A percentile compares a stretch with the other conserved stretches of the same genome.
These are phyloP conservation scores for Candida koratica DNA, from an alignment of 805 yeast species.

Conservation along the genomic window DNA sequence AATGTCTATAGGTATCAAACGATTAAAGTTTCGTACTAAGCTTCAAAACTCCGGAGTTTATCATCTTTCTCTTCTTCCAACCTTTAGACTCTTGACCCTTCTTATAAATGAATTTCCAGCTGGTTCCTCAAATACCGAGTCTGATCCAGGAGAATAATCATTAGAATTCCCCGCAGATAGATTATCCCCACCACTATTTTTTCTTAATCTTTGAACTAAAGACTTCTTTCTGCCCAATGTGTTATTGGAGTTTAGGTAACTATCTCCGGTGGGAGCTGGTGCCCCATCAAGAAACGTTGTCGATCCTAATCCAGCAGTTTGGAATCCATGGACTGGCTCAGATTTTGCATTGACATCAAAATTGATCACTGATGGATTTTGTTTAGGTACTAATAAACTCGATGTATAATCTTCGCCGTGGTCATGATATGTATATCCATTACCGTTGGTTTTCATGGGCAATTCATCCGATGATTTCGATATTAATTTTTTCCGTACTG, in stretches of 20 bases:
- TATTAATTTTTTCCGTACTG: conserved; percentile 12
- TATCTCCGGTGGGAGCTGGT: conserved; percentile 65
- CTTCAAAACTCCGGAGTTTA: background rate
- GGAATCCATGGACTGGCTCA: conserved; percentile 76
- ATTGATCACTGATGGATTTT: conserved; percentile 50
- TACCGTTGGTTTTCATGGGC: conserved; percentile 18
- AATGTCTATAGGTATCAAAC: no score
- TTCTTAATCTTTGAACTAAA: conserved; percentile 62
- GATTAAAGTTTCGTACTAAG: no score
- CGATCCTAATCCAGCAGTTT: conserved; percentile 85
- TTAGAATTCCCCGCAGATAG: conserved; percentile 24
- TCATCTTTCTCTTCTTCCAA: conserved; percentile 44
- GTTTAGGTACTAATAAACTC: conserved; percentile 39
- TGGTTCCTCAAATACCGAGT: conserved; percentile 12
- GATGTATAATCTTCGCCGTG: conserved; percentile 18
- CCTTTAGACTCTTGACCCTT: conserved; percentile 87
- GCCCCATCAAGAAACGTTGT: conserved; percentile 95
- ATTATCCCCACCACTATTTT: conserved; percentile 36
- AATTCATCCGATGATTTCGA: conserved; percentile 12
- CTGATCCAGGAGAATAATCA: conserved; percentile 14
- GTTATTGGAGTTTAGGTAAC: conserved; percentile 20
- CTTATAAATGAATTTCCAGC: conserved; percentile 60
- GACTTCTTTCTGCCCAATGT: conserved; percentile 77
- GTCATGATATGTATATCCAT: conserved; percentile 11
- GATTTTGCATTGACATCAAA: conserved; percentile 71